These are phyloP conservation scores for Xylariaceae sp. DNA, from an alignment of 2,329 filamentous ascomycete genomes.

Conservation along the genomic window DNA sequence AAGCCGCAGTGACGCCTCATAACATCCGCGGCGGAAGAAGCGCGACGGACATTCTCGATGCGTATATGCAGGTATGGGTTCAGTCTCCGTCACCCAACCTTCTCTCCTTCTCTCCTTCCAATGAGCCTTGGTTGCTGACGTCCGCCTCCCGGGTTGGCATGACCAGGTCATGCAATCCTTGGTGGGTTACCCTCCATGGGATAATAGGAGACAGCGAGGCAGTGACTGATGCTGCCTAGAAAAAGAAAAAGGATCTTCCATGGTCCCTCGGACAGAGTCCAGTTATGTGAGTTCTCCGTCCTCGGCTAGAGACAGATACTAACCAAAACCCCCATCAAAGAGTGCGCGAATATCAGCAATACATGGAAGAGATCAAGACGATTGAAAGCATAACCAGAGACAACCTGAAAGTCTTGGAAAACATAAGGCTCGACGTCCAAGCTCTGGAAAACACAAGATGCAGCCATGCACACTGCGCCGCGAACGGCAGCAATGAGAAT, in stretches of 20 bases:
- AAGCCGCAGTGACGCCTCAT: conserved; percentile 7
- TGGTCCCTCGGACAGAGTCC: conserved; percentile 7
- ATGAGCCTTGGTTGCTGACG: not conserved
- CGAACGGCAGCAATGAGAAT: not conserved
- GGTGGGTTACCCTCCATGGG: not conserved
- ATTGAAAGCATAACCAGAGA: conserved; percentile 6
- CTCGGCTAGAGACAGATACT: too few species aligned
- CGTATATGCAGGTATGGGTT: conserved; percentile 5
- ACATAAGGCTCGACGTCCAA: conserved; percentile 2
- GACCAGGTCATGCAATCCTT: conserved; percentile 4
- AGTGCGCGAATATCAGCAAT: conserved; percentile 6
- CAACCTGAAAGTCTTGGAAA: not conserved
- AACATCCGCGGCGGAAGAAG: conserved; percentile 9
- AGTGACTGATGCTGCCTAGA: not conserved
- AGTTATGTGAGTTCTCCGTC: not conserved
- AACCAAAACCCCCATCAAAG: not conserved
- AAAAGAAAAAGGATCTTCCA: conserved; percentile 4
- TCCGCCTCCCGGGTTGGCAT: not conserved
- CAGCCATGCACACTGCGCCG: not conserved
- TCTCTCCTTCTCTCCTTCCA: not conserved
- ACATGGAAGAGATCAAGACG: conserved; percentile 4
- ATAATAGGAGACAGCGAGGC: not conserved
- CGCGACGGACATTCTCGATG: conserved; percentile 3
- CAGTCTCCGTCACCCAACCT: too few species aligned
- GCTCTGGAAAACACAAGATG: not conserved